phyloP scores from a whole-genome alignment of 2,329 filamentous ascomycete species.

The Colletotrichum sp. region DNA sequence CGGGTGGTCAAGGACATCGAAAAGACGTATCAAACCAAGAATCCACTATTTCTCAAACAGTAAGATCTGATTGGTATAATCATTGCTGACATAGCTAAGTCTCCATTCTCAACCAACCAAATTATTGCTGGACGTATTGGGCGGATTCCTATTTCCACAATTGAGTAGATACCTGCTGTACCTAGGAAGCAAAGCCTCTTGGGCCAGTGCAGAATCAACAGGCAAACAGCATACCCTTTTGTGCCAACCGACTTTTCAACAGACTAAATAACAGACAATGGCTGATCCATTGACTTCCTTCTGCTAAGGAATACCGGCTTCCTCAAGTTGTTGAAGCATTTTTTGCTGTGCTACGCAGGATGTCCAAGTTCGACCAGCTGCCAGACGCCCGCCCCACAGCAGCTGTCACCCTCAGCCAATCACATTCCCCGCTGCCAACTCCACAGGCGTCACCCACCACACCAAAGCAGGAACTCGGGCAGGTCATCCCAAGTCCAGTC shows the following conservation, averaged over 20 bases:
- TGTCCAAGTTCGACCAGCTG: background rate
- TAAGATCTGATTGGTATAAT: background rate
- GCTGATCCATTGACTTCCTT: background rate
- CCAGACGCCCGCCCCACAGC: background rate
- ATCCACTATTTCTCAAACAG: background rate
- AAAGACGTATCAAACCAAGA: background rate
- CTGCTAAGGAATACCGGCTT: background rate
- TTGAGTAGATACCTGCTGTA: too few relatives aligned
- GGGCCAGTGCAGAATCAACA: background rate
- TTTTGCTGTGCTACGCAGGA: background rate
- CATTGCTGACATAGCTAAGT: background rate
- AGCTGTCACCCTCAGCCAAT: background rate
- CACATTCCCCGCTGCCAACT: background rate
- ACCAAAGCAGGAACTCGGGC: background rate
- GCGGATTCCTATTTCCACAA: background rate
- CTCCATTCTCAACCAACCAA: background rate
- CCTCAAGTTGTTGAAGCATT: background rate
- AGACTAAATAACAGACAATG: rapidly evolving
- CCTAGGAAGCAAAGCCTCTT: background rate
- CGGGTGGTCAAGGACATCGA: background rate
- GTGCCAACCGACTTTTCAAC: background rate
- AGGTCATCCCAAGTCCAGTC: background rate
- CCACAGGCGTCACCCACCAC: background rate
- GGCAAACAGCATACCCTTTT: background rate
- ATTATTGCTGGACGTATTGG: background rate